Percentiles rank a stretch among this genome's conserved stretches.
These are phyloP conservation scores for Apiotrichum veenhuisii DNA, from an alignment of 1,284 basidiomycete genomes.

Conservation along the genomic window DNA sequence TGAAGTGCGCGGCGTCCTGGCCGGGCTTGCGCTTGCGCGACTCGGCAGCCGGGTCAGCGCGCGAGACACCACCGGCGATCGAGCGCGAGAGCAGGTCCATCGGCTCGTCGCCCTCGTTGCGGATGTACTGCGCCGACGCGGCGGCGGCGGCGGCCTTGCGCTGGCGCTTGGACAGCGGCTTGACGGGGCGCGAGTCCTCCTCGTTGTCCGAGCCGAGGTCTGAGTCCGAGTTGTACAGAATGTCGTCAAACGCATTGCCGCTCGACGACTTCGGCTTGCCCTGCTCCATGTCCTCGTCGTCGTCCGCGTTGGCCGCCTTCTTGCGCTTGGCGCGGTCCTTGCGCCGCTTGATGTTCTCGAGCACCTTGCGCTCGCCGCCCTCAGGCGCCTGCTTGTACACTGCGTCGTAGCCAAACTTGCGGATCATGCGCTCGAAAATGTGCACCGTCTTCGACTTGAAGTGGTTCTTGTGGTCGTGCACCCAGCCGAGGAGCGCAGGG, in stretches of 20 bases:
- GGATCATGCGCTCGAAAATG: conserved; percentile 92
- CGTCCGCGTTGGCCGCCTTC: conserved; percentile 57
- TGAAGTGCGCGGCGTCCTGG: conserved; percentile 80
- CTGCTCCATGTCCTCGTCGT: conserved; percentile 54
- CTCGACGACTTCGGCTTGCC: conserved; percentile 53
- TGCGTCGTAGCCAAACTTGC: conserved; percentile 83
- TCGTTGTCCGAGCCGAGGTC: conserved; percentile 72
- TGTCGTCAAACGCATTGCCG: conserved; percentile 91
- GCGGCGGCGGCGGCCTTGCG: conserved; percentile 26
- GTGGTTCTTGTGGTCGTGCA: conserved; percentile 97
- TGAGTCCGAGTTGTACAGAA: conserved; percentile 88
- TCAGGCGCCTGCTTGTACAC: conserved; percentile 58
- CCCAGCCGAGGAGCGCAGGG: conserved; percentile 82
- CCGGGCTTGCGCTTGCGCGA: conserved; percentile 63
- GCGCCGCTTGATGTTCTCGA: conserved; percentile 85
- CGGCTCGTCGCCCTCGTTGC: conserved; percentile 87
- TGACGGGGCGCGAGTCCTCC: conserved; percentile 52
- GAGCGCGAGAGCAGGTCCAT: conserved; percentile 86
- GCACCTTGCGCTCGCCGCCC: conserved; percentile 67
- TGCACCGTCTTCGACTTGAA: conserved; percentile 97
- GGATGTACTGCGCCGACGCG: conserved; percentile 56
- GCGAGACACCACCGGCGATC: conserved; percentile 68
- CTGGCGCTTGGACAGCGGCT: conserved; percentile 31
- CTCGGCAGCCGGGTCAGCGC: conserved; percentile 37
- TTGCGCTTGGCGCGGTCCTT: conserved; percentile 85